phyloP scores from a whole-genome alignment of 306 rosid genomes.

The Cucumis melo region DNA sequence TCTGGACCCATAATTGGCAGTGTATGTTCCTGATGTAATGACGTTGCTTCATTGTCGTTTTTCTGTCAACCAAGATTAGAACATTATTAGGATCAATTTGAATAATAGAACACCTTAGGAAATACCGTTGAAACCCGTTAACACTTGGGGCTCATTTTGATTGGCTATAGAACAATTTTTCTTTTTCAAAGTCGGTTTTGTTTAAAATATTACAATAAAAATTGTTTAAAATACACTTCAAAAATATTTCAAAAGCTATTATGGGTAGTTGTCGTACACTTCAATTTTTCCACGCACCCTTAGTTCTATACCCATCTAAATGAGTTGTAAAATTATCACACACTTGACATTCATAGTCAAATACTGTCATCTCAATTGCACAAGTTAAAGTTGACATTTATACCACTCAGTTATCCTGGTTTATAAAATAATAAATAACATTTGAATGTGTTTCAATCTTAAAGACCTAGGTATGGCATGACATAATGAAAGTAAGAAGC shows the following conservation, averaged over 20 bases:
- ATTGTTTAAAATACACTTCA: no score
- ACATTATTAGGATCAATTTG: background rate
- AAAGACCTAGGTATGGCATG: background rate
- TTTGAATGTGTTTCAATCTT: background rate
- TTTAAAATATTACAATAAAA: no score
- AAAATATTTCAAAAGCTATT: no score
- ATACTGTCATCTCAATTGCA: background rate
- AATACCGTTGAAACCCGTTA: no score
- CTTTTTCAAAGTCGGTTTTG: no score
- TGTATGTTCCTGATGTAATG: conserved; percentile 88
- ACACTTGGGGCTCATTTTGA: background rate
- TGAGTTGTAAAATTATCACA: background rate
- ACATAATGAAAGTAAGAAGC: background rate
- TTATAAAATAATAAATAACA: background rate
- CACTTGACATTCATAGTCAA: background rate
- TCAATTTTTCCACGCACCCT: no score
- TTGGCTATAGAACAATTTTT: no score
- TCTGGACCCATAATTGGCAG: conserved; percentile 92
- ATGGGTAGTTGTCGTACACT: no score
- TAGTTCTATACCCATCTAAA: no score
- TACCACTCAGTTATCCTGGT: background rate
- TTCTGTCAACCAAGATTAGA: conserved; percentile 32
- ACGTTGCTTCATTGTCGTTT: conserved; percentile 46
- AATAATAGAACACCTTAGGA: background rate
- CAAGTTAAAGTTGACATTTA: background rate